phyloP scores from a whole-genome alignment of 345 rosid species.

The Angophora floribunda region DNA sequence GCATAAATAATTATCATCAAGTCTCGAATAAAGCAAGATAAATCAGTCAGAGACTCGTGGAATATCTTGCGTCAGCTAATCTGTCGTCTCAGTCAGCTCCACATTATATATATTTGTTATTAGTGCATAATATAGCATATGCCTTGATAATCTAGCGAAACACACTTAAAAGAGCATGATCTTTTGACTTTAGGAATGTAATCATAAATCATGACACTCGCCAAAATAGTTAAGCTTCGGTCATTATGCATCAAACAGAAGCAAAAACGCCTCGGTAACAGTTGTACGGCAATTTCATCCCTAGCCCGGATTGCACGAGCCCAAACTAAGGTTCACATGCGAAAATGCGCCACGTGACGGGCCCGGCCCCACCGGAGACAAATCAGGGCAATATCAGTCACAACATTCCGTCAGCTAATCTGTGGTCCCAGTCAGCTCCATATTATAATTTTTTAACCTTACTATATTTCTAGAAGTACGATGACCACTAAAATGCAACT shows the following conservation, averaged over 20 bases:
- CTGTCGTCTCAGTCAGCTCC: not conserved
- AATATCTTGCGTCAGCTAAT: not conserved
- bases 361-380: not conserved
- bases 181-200: too few relatives aligned
- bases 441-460: not conserved
- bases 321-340: not conserved
- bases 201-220: too few relatives aligned
- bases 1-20: not conserved
- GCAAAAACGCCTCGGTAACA: too few relatives aligned
- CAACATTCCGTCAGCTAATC: not conserved
- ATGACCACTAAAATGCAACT: not conserved
- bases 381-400: too few relatives aligned
- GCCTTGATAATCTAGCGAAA: not conserved
- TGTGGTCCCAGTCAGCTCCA: not conserved
- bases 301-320: not conserved
- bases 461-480: not conserved
- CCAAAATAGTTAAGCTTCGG: too few relatives aligned
- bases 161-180: not conserved
- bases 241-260: too few relatives aligned
- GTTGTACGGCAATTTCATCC: not conserved
- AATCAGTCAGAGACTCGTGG: fast-evolving
- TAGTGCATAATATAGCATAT: not conserved
- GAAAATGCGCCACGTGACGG: not conserved
- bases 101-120: not conserved
- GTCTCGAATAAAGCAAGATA: not conserved